Conservation (phyloP, 495 filamentous ascomycete genomes). For the Trichoderma gamsii region DNA sequence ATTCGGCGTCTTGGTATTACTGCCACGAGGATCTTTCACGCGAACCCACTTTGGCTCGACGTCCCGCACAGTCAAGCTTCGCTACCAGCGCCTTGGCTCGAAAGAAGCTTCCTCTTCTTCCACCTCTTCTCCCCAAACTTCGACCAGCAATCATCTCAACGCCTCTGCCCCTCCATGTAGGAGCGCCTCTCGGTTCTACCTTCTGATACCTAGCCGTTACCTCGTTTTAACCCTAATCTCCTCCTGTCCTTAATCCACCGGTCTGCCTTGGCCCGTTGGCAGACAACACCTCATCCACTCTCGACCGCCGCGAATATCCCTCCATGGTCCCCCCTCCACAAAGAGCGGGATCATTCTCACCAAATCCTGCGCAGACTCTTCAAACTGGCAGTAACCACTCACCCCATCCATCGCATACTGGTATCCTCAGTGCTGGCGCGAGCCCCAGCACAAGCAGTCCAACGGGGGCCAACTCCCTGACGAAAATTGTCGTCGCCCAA, state of each 20-base stretch:
- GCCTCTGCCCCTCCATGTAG: conserved; percentile 2
- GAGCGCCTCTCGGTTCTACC: neutral
- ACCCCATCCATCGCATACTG: conserved; percentile 47
- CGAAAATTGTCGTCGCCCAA: conserved; percentile 90
- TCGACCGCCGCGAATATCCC: conserved; percentile 1
- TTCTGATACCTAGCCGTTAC: neutral
- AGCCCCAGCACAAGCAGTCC: conserved; percentile 65
- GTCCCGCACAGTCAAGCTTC: conserved; percentile 7
- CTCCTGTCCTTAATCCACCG: neutral
- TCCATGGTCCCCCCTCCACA: conserved; percentile 37
- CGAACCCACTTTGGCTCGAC: conserved; percentile 10
- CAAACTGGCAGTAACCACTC: conserved; percentile 44
- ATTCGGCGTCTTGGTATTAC: neutral
- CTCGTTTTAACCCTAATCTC: neutral
- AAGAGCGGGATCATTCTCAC: conserved; percentile 49
- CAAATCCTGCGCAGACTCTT: conserved; percentile 47
- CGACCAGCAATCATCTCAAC: neutral
- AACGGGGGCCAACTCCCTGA: conserved; percentile 53
- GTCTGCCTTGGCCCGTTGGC: conserved; percentile 4
- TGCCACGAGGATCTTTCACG: conserved; percentile 7
- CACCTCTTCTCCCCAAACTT: neutral
- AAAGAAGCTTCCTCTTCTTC: neutral
- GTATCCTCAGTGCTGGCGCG: conserved; percentile 49
- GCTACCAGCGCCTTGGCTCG: neutral
- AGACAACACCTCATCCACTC: neutral